Evolutionary conservation across 768 basidiomycete species (phyloP), one percentile per base, ranked within the genome.

Genomic region (Kwoniella sp.): DNA sequence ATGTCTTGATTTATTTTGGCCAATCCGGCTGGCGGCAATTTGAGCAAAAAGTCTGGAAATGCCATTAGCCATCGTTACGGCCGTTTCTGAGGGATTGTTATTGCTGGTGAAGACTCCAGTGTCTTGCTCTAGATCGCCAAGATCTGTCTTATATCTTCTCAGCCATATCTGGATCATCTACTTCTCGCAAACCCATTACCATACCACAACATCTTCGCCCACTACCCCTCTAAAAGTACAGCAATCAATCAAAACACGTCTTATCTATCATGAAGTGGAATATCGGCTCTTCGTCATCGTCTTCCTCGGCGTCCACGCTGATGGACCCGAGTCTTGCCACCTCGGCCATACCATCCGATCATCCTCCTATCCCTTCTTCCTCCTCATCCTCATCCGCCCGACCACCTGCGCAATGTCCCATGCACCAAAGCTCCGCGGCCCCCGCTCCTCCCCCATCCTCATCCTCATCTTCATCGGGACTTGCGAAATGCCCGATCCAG

Each of bases 401-500:
- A 45, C 63, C 69, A 37, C 71, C 73, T 3, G 66, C 74, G 9
- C 48, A 61, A 71, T 78, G 74, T 54, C 74, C 76, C 11, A 70
- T 75, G 67, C 67, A 71, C 63, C 58, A 63, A 53, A 28, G 38
- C 9, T 52, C 56, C 12, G 2, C 55, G 9, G 25, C 38, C 15
- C 31, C 34, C 11, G 5, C 63, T 51, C 50, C 4, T 22, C 12
- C 54, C 12, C 22, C 69, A 29, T 13, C 56, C 17, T 25, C 61
- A 0, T n/a, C 28, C 37, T 28, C 62, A 30, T 23, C 69, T 8
- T 34, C 64, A 20, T 45, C 61, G 34, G 51, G 58, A 31, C 57
- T 26, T n/a, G 80, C 82, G 0, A 71, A 79, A 72, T 84, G 83
- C 67, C 83, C 83, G 22, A 76, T 84, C 52, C 67, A 77, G 61